Base-by-base conservation (phyloP, 495 filamentous ascomycete genomes). In the Extremus antarcticus region DNA sequence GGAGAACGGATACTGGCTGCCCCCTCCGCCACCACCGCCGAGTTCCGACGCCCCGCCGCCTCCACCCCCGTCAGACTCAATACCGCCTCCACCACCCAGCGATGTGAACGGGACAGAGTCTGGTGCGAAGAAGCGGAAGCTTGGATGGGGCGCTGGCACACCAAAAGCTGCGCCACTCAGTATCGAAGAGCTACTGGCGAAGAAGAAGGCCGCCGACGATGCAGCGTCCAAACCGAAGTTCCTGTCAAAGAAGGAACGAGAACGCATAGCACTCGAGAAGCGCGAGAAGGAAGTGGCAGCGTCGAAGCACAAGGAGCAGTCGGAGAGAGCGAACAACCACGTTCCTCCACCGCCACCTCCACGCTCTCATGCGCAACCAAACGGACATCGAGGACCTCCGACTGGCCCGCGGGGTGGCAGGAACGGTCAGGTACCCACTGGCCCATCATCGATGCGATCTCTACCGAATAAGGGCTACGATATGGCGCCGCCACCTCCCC, bases 151-250 rank as follows among this genome's bases (percentile, higher is more conserved):
- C 1, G 45, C 68, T 2, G 38, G 20, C 20, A 54, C 57, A 35
- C 59, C 53, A 49, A 63, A 68, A 62, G 53, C 67, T 49, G 56
- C 71, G 69, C 87, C 87, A 21, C 65, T 88, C 40, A 87, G 82
- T 66, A 84, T 89, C 23, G 86, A 90, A 59, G 85, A 90, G 50
- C 74, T 90, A 16, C 72, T 90, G 35, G 75, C 77, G 58, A 87
- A 87, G 72, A 90, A 90, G 72, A 81, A 78, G 61, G 85, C 86
- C 58, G 83, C 83, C 3, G 86, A 90, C 70, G 85, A 83, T 47
- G 86, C 83, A 23, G 82, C 86, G 50, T 76, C 84, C 40, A 87
- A 87, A 80, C 94, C 94, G 2, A 90, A 91, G 73, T 98, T 95
- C 67, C 71, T 98, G 11, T 85, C 88, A 2, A 95, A 90, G 74